Conservation (phyloP, 2,329 filamentous ascomycete genomes). For the Myriosclerotinia scirpicola region DNA sequence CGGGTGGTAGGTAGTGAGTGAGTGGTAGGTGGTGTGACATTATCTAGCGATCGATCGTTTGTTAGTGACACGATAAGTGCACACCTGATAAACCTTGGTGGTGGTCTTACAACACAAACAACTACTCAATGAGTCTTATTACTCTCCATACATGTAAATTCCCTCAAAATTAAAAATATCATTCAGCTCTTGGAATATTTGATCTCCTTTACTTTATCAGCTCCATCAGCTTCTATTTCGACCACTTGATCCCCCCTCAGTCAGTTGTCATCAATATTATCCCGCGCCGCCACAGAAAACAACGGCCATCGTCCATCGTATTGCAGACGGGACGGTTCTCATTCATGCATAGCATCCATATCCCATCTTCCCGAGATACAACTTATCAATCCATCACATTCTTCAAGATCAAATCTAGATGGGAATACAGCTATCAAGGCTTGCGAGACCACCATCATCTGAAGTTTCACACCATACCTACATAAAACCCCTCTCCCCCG, state of each 20-base stretch:
- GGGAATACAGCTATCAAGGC: neutral
- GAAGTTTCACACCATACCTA: conserved; percentile 10
- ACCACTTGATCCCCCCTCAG: neutral
- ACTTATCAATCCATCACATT: neutral
- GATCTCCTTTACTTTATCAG: neutral
- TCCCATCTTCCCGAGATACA: neutral
- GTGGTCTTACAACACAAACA: no score
- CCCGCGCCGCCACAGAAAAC: conserved; percentile 6
- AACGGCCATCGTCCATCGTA: conserved; percentile 1
- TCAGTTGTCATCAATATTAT: conserved; percentile 8
- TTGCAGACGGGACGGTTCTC: conserved; percentile 10
- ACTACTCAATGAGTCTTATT: no score
- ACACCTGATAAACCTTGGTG: neutral
- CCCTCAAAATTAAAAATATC: neutral
- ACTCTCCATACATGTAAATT: neutral
- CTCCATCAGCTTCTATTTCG: neutral
- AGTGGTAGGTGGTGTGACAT: conserved; percentile 2
- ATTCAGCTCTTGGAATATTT: neutral
- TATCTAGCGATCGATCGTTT: conserved; percentile 1
- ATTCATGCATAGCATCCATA: conserved; percentile 6
- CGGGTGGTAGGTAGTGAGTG: neutral
- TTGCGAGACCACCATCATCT: conserved; percentile 10
- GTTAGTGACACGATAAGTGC: neutral
- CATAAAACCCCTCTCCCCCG: conserved; percentile 15
- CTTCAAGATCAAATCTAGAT: conserved; percentile 10